phyloP scores from a whole-genome alignment of 1,284 basidiomycete genomes.

The Sparassis latifolia region DNA sequence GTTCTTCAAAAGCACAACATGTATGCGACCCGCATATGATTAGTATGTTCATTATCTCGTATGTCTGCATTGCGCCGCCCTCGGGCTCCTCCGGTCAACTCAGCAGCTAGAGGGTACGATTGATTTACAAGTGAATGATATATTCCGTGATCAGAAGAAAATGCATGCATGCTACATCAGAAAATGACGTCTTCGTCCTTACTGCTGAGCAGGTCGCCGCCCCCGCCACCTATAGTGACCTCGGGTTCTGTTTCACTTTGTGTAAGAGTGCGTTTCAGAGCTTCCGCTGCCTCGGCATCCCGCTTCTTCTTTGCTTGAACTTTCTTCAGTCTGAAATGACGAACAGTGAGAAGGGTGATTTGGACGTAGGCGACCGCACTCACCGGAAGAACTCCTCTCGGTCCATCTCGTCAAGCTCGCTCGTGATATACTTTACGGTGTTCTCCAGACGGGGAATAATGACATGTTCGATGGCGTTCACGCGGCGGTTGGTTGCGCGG shows the following conservation, averaged over 20 bases:
- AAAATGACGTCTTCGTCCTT: constrained; percentile 94
- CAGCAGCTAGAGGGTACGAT: not conserved
- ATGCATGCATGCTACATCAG: constrained; percentile 26
- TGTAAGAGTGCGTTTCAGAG: constrained; percentile 23
- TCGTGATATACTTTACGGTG: constrained; percentile 95
- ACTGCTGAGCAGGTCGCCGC: constrained; percentile 64
- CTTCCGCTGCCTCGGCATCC: constrained; percentile 53
- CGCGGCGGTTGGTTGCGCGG: constrained; percentile 94
- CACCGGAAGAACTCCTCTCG: constrained; percentile 95
- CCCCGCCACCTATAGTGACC: constrained; percentile 15
- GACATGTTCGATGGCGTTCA: constrained; percentile 98
- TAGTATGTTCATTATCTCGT: constrained; percentile 33
- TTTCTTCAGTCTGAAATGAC: constrained; percentile 70
- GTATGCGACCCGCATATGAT: constrained; percentile 26
- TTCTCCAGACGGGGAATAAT: constrained; percentile 95
- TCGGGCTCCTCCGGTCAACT: no score
- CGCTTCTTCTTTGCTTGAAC: constrained; percentile 97
- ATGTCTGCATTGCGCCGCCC: no score
- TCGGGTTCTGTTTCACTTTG: constrained; percentile 19
- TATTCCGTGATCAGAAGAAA: not conserved
- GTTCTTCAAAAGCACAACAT: constrained; percentile 41
- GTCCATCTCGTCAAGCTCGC: constrained; percentile 96
- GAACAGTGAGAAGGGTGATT: not conserved
- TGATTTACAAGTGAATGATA: not conserved
- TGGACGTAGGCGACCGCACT: constrained; percentile 9